Percentiles rank a stretch among this genome's conserved stretches.
Evolutionary conservation across 2,329 filamentous ascomycete genomes (phyloP).

Genomic region (Colletotrichum costaricense): DNA sequence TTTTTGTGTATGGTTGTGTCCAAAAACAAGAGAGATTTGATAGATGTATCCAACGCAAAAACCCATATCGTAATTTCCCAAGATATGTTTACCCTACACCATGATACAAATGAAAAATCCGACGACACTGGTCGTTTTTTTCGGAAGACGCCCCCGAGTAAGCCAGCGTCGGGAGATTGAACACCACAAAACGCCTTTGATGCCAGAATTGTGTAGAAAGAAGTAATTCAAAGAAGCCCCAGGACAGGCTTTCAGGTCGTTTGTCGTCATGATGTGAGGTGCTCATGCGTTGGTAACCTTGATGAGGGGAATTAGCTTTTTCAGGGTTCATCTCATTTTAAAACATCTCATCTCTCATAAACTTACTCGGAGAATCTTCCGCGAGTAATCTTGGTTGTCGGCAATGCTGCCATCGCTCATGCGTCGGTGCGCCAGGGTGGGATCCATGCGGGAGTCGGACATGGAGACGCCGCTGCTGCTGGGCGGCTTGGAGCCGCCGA

Average conservation of each 20-base stretch:
- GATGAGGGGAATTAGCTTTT: background rate
- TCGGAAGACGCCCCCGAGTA: constrained; percentile 29
- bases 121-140: constrained; percentile 32
- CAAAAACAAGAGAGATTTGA: constrained; percentile 39
- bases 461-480: constrained; percentile 76
- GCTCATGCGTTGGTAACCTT: constrained; percentile 71
- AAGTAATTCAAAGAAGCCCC: constrained; percentile 42
- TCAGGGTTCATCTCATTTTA: background rate
- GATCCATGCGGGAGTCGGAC: constrained; percentile 87
- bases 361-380: constrained; percentile 92
- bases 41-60: constrained; percentile 32
- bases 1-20: constrained; percentile 37
- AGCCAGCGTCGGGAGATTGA: constrained; percentile 25
- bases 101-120: constrained; percentile 38
- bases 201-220: constrained; percentile 53
- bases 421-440: constrained; percentile 83
- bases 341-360: background rate
- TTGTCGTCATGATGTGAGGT: constrained; percentile 48
- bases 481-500: constrained; percentile 70
- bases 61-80: constrained; percentile 36
- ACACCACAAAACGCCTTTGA: constrained; percentile 52
- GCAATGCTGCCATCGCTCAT: constrained; percentile 96
- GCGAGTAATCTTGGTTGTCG: constrained; percentile 96
- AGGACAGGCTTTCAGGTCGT: constrained; percentile 43
- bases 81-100: constrained; percentile 50